These are phyloP conservation scores for Cinchona pubescens DNA, from an alignment of 257 asterid species.

Conservation along the genomic window DNA sequence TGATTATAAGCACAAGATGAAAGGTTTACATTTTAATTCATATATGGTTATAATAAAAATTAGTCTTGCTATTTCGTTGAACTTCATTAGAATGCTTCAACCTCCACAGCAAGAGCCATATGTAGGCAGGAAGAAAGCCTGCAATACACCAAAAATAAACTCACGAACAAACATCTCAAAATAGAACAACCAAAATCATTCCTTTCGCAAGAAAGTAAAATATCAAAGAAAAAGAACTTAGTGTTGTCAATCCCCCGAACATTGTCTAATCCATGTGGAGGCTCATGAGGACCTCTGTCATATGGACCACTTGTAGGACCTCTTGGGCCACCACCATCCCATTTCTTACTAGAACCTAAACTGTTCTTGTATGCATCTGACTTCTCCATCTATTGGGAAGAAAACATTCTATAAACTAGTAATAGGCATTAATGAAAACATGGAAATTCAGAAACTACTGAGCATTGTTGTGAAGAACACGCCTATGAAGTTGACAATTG, in stretches of 20 bases:
- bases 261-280: conserved; percentile 80
- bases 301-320: conserved; percentile 89
- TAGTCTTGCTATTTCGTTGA: not conserved
- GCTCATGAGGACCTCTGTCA: conserved; percentile 93
- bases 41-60: not conserved
- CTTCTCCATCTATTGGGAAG: conserved; percentile 68
- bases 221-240: conserved; percentile 35
- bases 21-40: not conserved
- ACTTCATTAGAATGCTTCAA: not conserved
- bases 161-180: not conserved
- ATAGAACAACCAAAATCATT: not conserved
- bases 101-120: conserved; percentile 99
- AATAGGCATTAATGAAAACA: not conserved
- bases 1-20: not conserved
- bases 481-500: conserved; percentile 61
- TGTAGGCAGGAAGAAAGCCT: conserved; percentile 95
- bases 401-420: not conserved
- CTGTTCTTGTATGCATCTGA: conserved; percentile 77
- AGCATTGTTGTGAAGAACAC: conserved; percentile 79
- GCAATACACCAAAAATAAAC: conserved; percentile 11
- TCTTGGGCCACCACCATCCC: conserved; percentile 96
- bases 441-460: conserved; percentile 47
- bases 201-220: not conserved
- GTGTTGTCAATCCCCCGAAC: conserved; percentile 92
- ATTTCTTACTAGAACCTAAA: conserved; percentile 85